Base-by-base conservation (phyloP, 176 grass and related monocot species). In the Elymus sibiricus region DNA sequence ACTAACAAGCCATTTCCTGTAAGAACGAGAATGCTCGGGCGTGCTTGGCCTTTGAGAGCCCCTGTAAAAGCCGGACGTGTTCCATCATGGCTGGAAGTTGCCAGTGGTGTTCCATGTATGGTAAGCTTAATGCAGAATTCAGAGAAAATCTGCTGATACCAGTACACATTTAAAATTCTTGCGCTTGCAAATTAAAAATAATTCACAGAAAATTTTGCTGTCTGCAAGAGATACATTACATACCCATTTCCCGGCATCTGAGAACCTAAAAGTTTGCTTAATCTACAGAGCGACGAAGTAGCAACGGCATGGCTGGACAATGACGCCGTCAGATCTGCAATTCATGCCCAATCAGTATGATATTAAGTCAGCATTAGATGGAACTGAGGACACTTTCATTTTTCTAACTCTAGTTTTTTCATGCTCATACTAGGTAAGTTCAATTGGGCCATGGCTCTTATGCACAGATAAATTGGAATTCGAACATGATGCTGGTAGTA, bases 21-120 rank as follows among this genome's bases (percentile, higher is more conserved):
- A 80, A 89, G 96, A 82, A 98, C 88, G 13, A 98, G 96, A 91
- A 95, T 98, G 85, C 82, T 83, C 44, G 96, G 96, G 28, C 96
- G 96, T 85, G 85, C 96, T 89, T 98, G 96, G 96, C 96, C 96
- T 86, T 60, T 94, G 39, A 90, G 93, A 87, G 93, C 96, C 64
- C 96, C 91, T 16, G 92, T 98, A 51, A 93, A 65, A 94, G 91
- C 80, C 32, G 96, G 96, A 0, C 91, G 56, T 37, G 92, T 98
- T 47, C 96, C 96, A 53, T 90, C 90, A 39, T 98, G 96, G 96
- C 90, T 85, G 60, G 96, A 98, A 85, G 86, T 98, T 82, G 91
- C 78, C 4, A 80, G 66, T 49, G 49, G 49, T 42, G 93, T 92
- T 92, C 93, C 96, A 40, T 98, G 96, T 65, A 98, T 83, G 86